Conservation (phyloP, 2,329 filamentous ascomycete species). For the Coniella lustricola region DNA sequence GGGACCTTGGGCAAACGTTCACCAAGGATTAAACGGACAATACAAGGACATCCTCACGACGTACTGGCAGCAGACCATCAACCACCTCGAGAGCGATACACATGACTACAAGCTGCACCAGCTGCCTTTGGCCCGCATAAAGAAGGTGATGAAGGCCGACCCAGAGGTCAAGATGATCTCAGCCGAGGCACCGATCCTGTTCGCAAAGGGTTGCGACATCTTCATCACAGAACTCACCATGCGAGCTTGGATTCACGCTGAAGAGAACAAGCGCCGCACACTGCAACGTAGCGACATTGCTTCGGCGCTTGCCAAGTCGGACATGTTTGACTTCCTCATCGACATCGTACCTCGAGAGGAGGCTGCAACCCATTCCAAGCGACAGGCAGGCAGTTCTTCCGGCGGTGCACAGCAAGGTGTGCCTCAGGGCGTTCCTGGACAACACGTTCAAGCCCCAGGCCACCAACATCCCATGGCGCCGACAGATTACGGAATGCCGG, state of each 20-base stretch:
- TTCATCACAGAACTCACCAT: conserved; percentile 99
- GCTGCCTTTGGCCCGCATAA: conserved; percentile 92
- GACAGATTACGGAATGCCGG: conserved; percentile 53
- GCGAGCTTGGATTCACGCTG: conserved; percentile 98
- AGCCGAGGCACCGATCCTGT: conserved; percentile 93
- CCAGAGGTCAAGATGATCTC: conserved; percentile 99
- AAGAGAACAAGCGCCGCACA: conserved; percentile 96
- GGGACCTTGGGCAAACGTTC: conserved; percentile 93
- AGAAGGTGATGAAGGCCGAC: conserved; percentile 99
- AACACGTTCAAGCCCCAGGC: conserved; percentile 50
- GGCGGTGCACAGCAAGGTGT: conserved; percentile 34
- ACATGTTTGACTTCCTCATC: conserved; percentile 99
- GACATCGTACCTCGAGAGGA: conserved; percentile 97
- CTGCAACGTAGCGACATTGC: conserved; percentile 95
- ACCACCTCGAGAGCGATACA: conserved; percentile 85
- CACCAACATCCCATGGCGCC: conserved; percentile 54
- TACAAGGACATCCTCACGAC: conserved; percentile 97
- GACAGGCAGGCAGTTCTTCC: conserved; percentile 49
- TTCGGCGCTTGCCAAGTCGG: conserved; percentile 88
- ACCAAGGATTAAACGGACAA: conserved; percentile 84
- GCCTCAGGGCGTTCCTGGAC: conserved; percentile 45
- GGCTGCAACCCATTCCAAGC: conserved; percentile 76
- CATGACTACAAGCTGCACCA: conserved; percentile 99
- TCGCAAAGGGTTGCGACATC: conserved; percentile 97
- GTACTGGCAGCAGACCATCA: conserved; percentile 99